Evolutionary conservation across 225 moss, liverwort and hornwort species (phyloP), one percentile per base, ranked within the genome.

Genomic region (Antitrichia curtipendula): DNA sequence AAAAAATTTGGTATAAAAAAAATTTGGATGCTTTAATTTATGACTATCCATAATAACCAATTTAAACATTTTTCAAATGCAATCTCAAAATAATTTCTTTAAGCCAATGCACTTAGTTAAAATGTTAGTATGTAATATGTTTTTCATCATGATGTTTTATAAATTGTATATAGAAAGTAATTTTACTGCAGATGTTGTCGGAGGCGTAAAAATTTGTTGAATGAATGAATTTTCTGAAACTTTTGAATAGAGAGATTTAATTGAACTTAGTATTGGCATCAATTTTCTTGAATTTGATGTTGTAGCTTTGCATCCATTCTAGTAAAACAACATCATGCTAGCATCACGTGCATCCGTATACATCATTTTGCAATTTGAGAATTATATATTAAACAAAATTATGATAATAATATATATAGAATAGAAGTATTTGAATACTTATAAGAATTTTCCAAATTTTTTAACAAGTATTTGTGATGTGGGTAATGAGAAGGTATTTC

Each of bases 161-260:
- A 25, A 16, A 6, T 5, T 32, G 22, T 13, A 6, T 25, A 1
- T 56, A 43, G 45, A 13, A 87, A 65, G 9, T 22, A 32, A 28
- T 38, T 47, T 58, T 90, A 90, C 82, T 14, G 88, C 88, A 7
- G 77, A 18, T 70, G 47, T 70, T 82, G 71, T 82, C 21, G 88
- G 90, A 76, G 88, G 88, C 6, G 88, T 90, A 9, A 85, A 85
- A 34, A 90, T 77, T 82, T 82, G 76, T 82, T 70, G 61, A 70
- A 85, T 15, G 7, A 6, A 76, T 4, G 31, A 34, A 47, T n/a
- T 82, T 28, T 36, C 0, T 61, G 54, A 82, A 85, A 16, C 27
- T 20, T 47, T 81, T 25, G 54, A 38, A 41, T 25, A 81, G 31
- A 14, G 0, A 38, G 7, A 40, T 38, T 56, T 65, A 8, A 82